These are phyloP conservation scores for Aureobasidium sp. DNA, from an alignment of 2,329 filamentous ascomycete species.

Conservation along the genomic window DNA sequence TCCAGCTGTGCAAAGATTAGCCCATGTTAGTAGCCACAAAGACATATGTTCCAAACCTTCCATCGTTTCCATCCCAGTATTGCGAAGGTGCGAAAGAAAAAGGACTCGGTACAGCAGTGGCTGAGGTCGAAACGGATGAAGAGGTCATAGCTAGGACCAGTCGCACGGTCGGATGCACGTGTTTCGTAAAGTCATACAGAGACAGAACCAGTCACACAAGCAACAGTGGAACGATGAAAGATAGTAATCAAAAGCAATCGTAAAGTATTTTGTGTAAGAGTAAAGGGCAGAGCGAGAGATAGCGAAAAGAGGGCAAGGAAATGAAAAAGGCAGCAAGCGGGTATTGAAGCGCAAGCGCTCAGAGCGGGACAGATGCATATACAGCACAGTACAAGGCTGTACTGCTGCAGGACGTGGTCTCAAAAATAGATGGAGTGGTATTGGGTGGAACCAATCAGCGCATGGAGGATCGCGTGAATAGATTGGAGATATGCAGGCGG, in stretches of 20 bases:
- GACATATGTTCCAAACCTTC: constrained; percentile 6
- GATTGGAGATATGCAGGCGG: constrained; percentile 8
- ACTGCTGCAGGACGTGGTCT: not conserved
- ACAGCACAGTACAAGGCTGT: not conserved
- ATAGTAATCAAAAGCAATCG: not conserved
- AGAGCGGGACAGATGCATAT: not conserved
- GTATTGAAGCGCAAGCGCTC: not conserved
- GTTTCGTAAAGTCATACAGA: not conserved
- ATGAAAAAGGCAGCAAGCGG: not conserved
- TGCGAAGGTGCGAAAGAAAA: constrained; percentile 11
- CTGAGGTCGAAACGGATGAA: not conserved
- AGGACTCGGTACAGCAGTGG: constrained; percentile 4
- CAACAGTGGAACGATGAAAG: too few relatives aligned
- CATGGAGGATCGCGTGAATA: constrained; percentile 2
- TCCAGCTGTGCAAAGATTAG: constrained; percentile 18
- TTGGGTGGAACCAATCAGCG: not conserved
- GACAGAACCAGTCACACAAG: not conserved
- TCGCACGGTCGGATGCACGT: not conserved
- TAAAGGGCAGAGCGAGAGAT: not conserved
- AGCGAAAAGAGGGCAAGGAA: not conserved
- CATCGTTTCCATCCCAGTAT: constrained; percentile 21
- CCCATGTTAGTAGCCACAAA: too few relatives aligned
- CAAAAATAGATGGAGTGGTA: constrained; percentile 11
- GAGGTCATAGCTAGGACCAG: constrained; percentile 7
- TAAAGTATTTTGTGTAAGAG: not conserved